Percentiles rank a stretch among this genome's conserved stretches.
Evolutionary conservation across 208 protist genomes (phyloP).

Genomic region (Acanthamoeba sp.): DNA sequence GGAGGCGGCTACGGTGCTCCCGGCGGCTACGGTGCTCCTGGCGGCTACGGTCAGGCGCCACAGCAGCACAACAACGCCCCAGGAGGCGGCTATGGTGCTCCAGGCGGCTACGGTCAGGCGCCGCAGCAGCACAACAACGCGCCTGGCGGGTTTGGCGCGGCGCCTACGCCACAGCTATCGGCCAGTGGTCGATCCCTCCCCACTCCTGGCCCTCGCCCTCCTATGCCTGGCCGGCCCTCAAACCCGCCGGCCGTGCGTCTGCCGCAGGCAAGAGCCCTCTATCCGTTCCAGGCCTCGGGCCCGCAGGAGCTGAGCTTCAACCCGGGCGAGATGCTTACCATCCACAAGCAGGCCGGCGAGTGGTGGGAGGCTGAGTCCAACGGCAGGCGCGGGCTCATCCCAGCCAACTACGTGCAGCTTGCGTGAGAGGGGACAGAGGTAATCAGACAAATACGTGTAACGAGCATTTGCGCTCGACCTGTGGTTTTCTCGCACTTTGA

Average conservation of each 20-base stretch:
- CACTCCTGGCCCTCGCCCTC: neutral
- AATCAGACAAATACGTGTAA: no score
- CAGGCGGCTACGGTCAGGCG: neutral
- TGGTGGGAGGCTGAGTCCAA: conserved; percentile 78
- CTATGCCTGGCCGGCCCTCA: neutral
- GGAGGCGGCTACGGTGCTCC: neutral
- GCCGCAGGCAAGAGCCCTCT: conserved; percentile 59
- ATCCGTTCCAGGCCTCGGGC: conserved; percentile 33
- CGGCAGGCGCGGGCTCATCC: conserved; percentile 71
- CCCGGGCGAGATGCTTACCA: conserved; percentile 31
- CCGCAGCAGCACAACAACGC: neutral
- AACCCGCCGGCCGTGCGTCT: neutral
- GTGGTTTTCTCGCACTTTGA: no score
- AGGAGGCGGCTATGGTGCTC: neutral
- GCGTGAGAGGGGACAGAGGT: no score
- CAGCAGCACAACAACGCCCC: neutral
- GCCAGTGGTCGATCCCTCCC: neutral
- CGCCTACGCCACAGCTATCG: neutral
- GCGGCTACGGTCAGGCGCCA: neutral
- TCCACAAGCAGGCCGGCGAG: conserved; percentile 67
- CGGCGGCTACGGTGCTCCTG: neutral
- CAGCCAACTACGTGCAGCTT: conserved; percentile 76
- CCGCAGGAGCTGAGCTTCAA: conserved; percentile 70
- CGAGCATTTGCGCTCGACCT: no score
- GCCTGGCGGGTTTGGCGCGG: neutral